These are phyloP conservation scores for Spergularia bocconei DNA, from an alignment of 148 eudicot species.

Conservation along the genomic window DNA sequence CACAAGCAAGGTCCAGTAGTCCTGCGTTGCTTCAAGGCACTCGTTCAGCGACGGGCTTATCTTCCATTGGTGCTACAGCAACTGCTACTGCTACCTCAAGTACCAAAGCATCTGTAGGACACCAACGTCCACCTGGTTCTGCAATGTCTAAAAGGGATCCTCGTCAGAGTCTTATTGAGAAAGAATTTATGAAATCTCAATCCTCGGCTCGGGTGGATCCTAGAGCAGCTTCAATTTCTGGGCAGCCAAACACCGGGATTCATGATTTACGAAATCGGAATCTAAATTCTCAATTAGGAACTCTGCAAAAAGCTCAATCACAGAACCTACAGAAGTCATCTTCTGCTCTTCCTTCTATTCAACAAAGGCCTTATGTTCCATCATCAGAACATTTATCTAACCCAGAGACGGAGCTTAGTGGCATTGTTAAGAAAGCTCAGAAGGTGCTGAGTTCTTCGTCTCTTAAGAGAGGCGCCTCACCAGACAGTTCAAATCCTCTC, in stretches of 20 bases:
- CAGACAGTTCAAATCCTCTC: conserved; percentile 36
- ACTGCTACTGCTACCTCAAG: conserved; percentile 31
- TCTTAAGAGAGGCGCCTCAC: conserved; percentile 27
- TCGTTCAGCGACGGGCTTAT: conserved; percentile 39
- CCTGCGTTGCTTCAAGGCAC: conserved; percentile 36
- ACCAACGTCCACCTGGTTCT: conserved; percentile 41
- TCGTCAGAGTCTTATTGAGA: conserved; percentile 46
- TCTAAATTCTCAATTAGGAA: conserved; percentile 32
- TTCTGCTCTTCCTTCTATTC: conserved; percentile 31
- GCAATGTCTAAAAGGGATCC: conserved; percentile 34
- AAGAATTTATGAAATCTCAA: conserved; percentile 36
- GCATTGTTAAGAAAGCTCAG: conserved; percentile 27
- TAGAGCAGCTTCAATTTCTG: conserved; percentile 37
- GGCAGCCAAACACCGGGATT: conserved; percentile 29
- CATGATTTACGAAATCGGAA: conserved; percentile 29
- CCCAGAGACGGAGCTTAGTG: conserved; percentile 41
- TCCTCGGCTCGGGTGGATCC: conserved; percentile 42
- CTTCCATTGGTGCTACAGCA: conserved; percentile 24
- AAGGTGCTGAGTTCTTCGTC: conserved; percentile 32
- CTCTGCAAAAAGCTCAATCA: conserved; percentile 38
- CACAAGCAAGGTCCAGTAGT: conserved; percentile 39
- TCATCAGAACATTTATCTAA: conserved; percentile 25
- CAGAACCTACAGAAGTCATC: conserved; percentile 31
- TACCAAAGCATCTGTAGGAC: conserved; percentile 39
- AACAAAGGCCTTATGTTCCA: conserved; percentile 32